These are phyloP conservation scores for Akanthomyces dipterigenus DNA, from an alignment of 2,329 filamentous ascomycete species.

Conservation along the genomic window DNA sequence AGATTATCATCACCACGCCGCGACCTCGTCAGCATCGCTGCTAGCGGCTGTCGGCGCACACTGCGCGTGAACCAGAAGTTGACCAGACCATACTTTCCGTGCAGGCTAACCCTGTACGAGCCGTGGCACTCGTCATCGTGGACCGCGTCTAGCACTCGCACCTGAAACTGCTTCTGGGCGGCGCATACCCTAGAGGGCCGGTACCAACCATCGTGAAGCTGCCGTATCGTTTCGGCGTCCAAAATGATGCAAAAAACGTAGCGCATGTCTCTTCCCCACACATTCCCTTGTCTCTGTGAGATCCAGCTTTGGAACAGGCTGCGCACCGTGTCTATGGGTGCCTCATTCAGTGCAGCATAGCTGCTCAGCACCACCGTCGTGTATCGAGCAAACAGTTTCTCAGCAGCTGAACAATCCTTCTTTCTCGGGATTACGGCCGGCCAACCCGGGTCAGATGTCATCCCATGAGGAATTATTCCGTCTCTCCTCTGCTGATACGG, in stretches of 20 bases:
- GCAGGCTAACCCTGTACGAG: background rate
- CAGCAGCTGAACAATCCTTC: background rate
- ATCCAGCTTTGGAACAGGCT: background rate
- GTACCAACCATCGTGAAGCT: background rate
- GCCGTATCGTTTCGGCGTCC: background rate
- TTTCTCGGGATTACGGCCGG: background rate
- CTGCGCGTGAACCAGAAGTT: background rate
- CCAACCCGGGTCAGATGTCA: background rate
- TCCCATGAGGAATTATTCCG: background rate
- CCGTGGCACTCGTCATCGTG: background rate
- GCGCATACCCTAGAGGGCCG: background rate
- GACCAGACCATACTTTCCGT: background rate
- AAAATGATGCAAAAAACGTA: conserved; percentile 4
- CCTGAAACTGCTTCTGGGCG: background rate
- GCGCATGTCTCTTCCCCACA: background rate
- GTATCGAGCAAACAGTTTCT: background rate
- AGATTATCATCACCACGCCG: background rate
- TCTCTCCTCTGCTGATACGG: background rate
- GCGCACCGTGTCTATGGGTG: background rate
- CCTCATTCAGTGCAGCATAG: background rate
- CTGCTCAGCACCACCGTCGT: background rate
- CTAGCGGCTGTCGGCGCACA: background rate
- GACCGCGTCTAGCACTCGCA: background rate
- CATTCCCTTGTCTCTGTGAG: background rate
- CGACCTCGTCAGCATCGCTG: background rate